Evolutionary conservation across 208 protist genomes (phyloP), one percentile per base, ranked within the genome.

Genomic region (Leishmania guyanensis): DNA sequence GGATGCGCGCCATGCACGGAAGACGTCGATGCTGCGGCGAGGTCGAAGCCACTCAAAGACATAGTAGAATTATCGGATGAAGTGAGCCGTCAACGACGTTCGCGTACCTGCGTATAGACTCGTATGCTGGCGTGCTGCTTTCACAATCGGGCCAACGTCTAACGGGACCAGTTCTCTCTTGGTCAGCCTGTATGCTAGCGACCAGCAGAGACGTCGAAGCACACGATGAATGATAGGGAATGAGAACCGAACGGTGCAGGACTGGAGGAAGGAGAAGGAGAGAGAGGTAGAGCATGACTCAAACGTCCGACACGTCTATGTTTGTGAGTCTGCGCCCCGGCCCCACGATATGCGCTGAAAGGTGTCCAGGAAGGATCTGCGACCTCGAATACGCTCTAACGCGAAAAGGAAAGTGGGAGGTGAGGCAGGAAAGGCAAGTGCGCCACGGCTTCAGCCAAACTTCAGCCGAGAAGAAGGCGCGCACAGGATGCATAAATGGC

Each of bases 1-100:
- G 80, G 5, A 88, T 48, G 68, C 68, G 84, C 60, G 48, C 79
- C 80, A 84, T 87, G 43, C 65, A 33, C 48, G 43, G 22, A 0
- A 33, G 8, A 73, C 22, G 39, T 29, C 26, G 20, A 29, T 50
- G 20, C 20, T 51, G 68, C 68, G 39, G 46, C 53, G 68, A 22
- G 12, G 46, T 73, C 68, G 43, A 12, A 53, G 2, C 5, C 16
- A 20, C 20, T 17, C 14, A 33, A 26, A 54, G 43, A 48, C 2
- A 10, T 53, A 53, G 68, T 12, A 54, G 9, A 3, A 10, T 8
- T 48, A 46, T 29, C 68, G 3, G 43, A 73, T 53, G 68, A 10
- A 73, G 68, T 53, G 16, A 26, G 26, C 26, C 68, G 8, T 22
- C 9, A 8, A 53, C 8, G 3, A 53, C 33, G 39, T 6, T 5